Evolutionary conservation across 176 grass and related monocot species (phyloP), one percentile per base, ranked within the genome.

Genomic region (Bothriochloa decipiens): DNA sequence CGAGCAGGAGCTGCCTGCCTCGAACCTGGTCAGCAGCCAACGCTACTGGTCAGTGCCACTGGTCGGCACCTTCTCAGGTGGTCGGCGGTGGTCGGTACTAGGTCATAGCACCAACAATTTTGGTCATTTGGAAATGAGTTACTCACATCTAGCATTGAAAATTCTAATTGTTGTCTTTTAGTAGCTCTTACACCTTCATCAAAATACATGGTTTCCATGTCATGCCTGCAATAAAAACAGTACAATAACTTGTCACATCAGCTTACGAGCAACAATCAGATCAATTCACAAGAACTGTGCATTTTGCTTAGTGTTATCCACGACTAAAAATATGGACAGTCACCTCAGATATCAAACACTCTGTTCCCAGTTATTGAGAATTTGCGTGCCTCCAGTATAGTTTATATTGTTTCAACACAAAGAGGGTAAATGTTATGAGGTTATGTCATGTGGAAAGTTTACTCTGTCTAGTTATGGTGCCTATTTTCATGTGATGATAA

Each of bases 201-300:
- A 83, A 98, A 98, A 79, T n/a, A 95, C 77, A 90, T 76, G n/a
- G 96, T 82, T 87, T 98, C 96, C 29, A 18, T 83, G 42, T 98
- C 93, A 78, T 98, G 93, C 81, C 96, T 98, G 72, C 64, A 82
- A 50, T 27, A 60, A 80, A 88, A 92, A 32, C 32, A 5, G 43
- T 23, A 45, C 2, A 17, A 79, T 43, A 58, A 71, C 41, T 76
- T 72, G 14, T 64, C 69, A 61, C 62, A 40, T 74, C 11, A 53
- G 42, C 60, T 75, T 57, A 67, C 41, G 65, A 73, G 10, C 8
- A 75, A 35, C 58, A 42, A 53, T 17, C 32, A 64, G 40, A 66
- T 71, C 18, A 50, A 45, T 9, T 61, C 16, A 53, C 1, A 10
- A 39, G 8, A 46, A 14, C 26, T 72, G 36, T 11, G 40, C 26